Conservation (phyloP, 148 eudicot species). For the Gaultheria prostrata region DNA sequence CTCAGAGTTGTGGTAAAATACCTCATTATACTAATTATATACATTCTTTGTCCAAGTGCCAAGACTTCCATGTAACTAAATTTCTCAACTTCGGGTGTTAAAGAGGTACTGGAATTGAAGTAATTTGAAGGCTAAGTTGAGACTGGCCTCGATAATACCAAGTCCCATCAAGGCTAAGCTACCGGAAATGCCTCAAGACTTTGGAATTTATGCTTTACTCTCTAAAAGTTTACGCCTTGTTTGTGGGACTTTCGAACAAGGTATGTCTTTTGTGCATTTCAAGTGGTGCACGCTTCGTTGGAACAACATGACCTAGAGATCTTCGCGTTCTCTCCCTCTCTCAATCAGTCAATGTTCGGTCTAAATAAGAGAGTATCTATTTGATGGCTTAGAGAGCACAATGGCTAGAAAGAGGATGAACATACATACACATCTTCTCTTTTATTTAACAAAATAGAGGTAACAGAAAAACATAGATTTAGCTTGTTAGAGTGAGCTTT, state of each 20-base stretch:
- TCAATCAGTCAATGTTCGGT: background rate
- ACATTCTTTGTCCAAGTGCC: background rate
- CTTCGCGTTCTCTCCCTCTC: background rate
- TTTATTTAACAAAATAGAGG: background rate
- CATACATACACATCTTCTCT: background rate
- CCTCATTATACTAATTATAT: background rate
- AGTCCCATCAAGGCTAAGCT: background rate
- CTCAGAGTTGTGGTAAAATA: background rate
- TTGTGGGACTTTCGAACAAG: background rate
- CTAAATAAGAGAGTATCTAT: background rate
- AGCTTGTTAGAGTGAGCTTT: background rate
- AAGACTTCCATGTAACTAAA: slow-evolving; percentile 2
- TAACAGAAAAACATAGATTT: too few relatives aligned
- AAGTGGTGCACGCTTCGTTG: background rate
- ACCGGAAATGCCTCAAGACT: background rate
- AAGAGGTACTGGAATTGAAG: background rate
- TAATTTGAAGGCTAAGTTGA: background rate
- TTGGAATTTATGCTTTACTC: background rate
- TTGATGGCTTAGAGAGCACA: background rate
- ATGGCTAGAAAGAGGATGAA: too few relatives aligned
- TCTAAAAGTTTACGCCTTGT: background rate
- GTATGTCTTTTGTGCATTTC: background rate
- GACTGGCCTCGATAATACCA: background rate
- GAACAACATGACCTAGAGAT: background rate
- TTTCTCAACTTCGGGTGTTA: background rate